Base-by-base conservation (phyloP, 495 filamentous ascomycete species). In the Penicillium canescens region DNA sequence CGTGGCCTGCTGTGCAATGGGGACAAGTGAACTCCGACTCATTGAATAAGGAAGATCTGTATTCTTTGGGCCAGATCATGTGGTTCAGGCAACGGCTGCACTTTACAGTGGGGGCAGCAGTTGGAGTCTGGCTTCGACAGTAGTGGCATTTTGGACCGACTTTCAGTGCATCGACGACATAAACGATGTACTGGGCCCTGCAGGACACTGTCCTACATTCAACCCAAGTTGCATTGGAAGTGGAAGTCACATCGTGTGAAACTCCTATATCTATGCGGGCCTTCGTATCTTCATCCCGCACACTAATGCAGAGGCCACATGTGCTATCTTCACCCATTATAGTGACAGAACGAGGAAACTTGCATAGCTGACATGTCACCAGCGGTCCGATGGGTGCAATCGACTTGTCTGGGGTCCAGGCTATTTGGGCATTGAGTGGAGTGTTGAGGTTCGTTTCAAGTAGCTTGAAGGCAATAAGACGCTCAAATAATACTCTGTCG, bases 161-260 rank as follows among this genome's bases (percentile, higher is more conserved):
- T 9, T 65, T 66, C 34, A 77, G 59, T 12, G 51, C 52, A 11
- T 72, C 62, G 2, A 57, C 41, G 46, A 68, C 45, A 57, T 78
- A 80, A 20, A 78, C 69, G 7, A 78, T 65, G 55, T 78, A 80
- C 57, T 80, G 77, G 1, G 68, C 75, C 3, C 73, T 60, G 57
- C 77, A 80, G 21, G 60, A 54, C 1, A 42, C 43, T 35, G 67
- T 48, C 20, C 44, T 53, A 56, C 77, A 80, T 50, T 78, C 75
- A 2, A 74, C 69, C 77, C 77, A 78, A 1, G 60, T 58, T 4
- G 62, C 69, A 1, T 50, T 31, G 36, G 41, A n/a, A 58, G 65
- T 5, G 14, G 41, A 7, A 20, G 45, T 60, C 36, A 70, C 61
- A 3, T 62, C 52, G 14, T 60, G 59, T 2, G 69, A 71, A 5